These are phyloP conservation scores for Spongospora subterranea DNA, from an alignment of 208 protist species.

Conservation along the genomic window DNA sequence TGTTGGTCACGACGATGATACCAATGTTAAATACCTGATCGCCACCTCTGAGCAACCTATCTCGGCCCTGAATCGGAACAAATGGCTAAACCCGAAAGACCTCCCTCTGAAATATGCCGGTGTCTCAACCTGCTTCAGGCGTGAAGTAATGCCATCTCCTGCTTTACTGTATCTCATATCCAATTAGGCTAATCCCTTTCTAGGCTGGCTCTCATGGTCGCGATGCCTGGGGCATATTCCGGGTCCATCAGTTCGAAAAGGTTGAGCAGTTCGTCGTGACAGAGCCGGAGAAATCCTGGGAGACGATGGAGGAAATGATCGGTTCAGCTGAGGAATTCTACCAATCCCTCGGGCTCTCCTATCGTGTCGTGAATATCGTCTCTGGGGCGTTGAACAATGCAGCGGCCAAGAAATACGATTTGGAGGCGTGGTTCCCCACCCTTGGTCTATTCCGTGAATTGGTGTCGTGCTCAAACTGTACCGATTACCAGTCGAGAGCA, in stretches of 20 bases:
- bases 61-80: slow-evolving; percentile 91
- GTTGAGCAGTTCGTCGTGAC: slow-evolving; percentile 85
- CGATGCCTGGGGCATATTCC: slow-evolving; percentile 88
- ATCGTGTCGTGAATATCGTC: slow-evolving; percentile 87
- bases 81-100: slow-evolving; percentile 85
- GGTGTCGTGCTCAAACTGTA: slow-evolving; percentile 99
- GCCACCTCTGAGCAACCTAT: slow-evolving; percentile 99
- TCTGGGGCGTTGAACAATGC: slow-evolving; percentile 96
- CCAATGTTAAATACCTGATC: slow-evolving; percentile 98
- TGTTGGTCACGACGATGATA: slow-evolving; percentile 85
- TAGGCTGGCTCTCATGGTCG: slow-evolving; percentile 75
- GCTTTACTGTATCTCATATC: neutral
- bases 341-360: slow-evolving; percentile 81
- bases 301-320: slow-evolving; percentile 86
- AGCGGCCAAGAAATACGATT: slow-evolving; percentile 99
- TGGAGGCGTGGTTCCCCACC: slow-evolving; percentile 99
- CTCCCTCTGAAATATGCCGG: slow-evolving; percentile 89
- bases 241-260: slow-evolving; percentile 90
- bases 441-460: slow-evolving; percentile 92
- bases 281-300: slow-evolving; percentile 81
- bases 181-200: neutral
- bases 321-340: slow-evolving; percentile 82
- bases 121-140: slow-evolving; percentile 98
- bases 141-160: slow-evolving; percentile 86
- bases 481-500: slow-evolving; percentile 90